Percentiles rank a stretch among this genome's conserved stretches.
Conservation (phyloP, 768 basidiomycete genomes). For the Sistotremastrum suecicum region DNA sequence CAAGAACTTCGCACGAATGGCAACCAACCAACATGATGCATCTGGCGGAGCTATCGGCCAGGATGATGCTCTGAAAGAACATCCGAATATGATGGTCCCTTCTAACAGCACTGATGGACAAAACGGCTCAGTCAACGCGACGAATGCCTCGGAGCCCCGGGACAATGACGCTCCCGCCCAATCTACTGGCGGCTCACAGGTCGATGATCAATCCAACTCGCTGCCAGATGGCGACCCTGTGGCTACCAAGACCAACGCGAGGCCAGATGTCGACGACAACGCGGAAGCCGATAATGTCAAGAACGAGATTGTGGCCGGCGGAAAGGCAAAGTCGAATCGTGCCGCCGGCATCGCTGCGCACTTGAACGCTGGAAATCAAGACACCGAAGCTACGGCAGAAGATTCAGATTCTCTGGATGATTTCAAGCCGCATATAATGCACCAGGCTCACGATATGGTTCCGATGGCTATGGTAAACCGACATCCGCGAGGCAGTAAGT, state of each 20-base stretch:
- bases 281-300: neutral
- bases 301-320: too few relatives aligned
- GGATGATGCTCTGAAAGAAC: neutral
- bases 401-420: constrained; percentile 24
- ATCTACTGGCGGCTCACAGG: neutral
- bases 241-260: too few relatives aligned
- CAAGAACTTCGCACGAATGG: too few relatives aligned
- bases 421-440: constrained; percentile 48
- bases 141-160: too few relatives aligned
- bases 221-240: constrained; percentile 1
- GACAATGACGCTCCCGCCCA: too few relatives aligned
- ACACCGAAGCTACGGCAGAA: constrained; percentile 18
- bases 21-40: too few relatives aligned
- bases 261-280: neutral
- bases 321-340: neutral
- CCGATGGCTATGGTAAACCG: constrained; percentile 58
- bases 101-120: too few relatives aligned
- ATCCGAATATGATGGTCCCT: neutral
- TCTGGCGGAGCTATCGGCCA: neutral
- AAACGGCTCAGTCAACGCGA: too few relatives aligned
- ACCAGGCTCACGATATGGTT: constrained; percentile 38
- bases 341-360: constrained; percentile 25
- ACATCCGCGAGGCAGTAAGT: constrained; percentile 38
- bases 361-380: constrained; percentile 22
- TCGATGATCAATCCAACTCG: neutral